Base-by-base conservation (phyloP, 2,329 filamentous ascomycete species). In the Gnomoniopsis sp. region DNA sequence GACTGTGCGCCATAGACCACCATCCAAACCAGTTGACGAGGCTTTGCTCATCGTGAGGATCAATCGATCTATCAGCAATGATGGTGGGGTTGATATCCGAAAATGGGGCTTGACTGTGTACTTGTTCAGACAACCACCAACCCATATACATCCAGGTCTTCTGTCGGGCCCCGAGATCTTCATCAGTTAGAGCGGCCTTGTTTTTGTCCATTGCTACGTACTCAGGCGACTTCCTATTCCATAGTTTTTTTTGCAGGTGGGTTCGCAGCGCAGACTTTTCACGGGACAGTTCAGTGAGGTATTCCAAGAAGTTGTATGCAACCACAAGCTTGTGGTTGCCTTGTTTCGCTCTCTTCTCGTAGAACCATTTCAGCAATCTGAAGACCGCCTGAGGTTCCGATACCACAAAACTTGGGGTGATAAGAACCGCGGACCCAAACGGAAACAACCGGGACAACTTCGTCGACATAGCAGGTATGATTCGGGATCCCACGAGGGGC, bases 11-110 rank as follows among this genome's bases (percentile, higher is more conserved):
- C 34, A 75, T 71, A 0, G 82, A 74, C 85, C 84, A 88, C 69
- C 75, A 81, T 1, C 80, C 83, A 67, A 86, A 88, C 80, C 82
- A 87, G 62, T 86, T 83, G 11, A 87, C 77, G 30, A 88, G 71
- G 58, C 80, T 85, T 65, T 86, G 81, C 65, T 88, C 85, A 61
- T 88, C 84, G 56, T 83, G 81, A 0, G 77, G 74, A 57, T 85
- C 78, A 49, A 88, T 81, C 1, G 63, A 68, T 3, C 72, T 65
- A 15, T 77, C 76, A 0, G 79, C 80, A 66, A 76, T 79, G 2
- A 80, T 66, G 6, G 86, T 64, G 3, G 76, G 71, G 22, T 66
- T 69, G 7, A 66, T 62, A 6, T 73, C 70, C 57, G 74, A 72
- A 34, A 71, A 67, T 22, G 49, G 19, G n/a, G n/a, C 22, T 70